These are phyloP conservation scores for Kwoniella sp. DNA, from an alignment of 768 basidiomycete genomes.

Conservation along the genomic window DNA sequence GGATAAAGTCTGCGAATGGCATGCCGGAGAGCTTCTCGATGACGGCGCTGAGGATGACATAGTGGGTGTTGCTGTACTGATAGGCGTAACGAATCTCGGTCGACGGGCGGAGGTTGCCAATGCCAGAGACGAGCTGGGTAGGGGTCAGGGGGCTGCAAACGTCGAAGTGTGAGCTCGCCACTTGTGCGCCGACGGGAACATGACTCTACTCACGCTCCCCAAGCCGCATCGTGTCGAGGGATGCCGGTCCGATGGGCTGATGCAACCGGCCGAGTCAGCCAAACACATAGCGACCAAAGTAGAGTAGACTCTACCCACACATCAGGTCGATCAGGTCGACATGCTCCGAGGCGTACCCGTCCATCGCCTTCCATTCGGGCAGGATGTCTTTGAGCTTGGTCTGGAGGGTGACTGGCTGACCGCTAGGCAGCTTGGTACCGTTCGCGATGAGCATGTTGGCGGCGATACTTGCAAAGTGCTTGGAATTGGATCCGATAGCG, in stretches of 20 bases:
- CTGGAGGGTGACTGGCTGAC: slow-evolving; percentile 10
- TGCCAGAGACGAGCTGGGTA: slow-evolving; percentile 4
- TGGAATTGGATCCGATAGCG: slow-evolving; percentile 42
- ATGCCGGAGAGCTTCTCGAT: slow-evolving; percentile 20
- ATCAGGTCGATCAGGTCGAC: slow-evolving; percentile 32
- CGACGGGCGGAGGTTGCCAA: slow-evolving; percentile 36
- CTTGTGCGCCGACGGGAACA: too few relatives aligned
- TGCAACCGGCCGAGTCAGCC: too few relatives aligned
- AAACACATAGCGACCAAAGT: too few relatives aligned
- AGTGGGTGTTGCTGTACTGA: slow-evolving; percentile 44
- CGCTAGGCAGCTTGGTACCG: slow-evolving; percentile 17
- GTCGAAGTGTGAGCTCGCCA: background rate
- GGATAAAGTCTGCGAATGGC: slow-evolving; percentile 22
- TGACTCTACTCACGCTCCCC: too few relatives aligned
- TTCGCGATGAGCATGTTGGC: slow-evolving; percentile 32
- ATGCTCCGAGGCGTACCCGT: slow-evolving; percentile 27
- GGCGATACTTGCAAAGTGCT: slow-evolving; percentile 34
- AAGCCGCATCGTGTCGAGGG: slow-evolving; percentile 32
- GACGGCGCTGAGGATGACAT: slow-evolving; percentile 22
- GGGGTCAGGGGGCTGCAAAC: too few relatives aligned
- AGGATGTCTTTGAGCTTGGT: slow-evolving; percentile 40
- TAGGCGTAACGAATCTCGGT: slow-evolving; percentile 26
- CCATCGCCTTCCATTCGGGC: slow-evolving; percentile 31
- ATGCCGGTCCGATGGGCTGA: slow-evolving; percentile 39
- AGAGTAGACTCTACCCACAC: slow-evolving; percentile 15